Base-by-base conservation (phyloP, 352 stramenopile species). In the Globisporangium spinosum region DNA sequence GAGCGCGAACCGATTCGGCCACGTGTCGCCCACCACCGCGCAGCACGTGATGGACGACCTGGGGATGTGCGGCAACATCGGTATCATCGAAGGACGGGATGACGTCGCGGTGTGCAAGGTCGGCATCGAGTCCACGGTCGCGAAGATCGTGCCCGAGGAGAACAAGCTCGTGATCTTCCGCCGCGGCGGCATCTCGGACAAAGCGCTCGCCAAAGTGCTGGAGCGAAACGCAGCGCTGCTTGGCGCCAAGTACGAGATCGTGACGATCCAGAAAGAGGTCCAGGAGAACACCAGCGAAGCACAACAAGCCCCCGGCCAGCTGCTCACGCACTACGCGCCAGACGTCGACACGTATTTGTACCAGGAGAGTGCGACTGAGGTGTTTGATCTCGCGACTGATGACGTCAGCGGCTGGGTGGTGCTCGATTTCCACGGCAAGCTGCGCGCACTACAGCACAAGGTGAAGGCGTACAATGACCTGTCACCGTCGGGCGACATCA, bases 1-100 rank as follows among this genome's bases (percentile, higher is more conserved):
- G 0, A 98, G 90, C 76, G 98, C 98, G 10, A 99, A 99, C 74
- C 91, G 97, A 62, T 99, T 99, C 77, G 97, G 97, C 13, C 98
- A 99, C 70, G 97, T 99, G 43, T 98, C 91, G 40, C 98, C 98
- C 4, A 99, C 98, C 9, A 85, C 81, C 8, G 96, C 97, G 4
- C 70, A 89, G 56, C 98, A 99, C 76, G 98, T 99, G 1, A 90
- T 99, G 78, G 89, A 98, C 77, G 98, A 99, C 76, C 80, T 99
- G 38, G 89, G 93, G 4, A 71, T 78, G 27, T 97, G 97, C 74
- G 72, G 83, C 68, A 85, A 99, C 68, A 90, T 96, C 64, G 89
- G 98, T 49, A 76, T 93, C 63, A 72, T 97, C 54, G 85, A 97
- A 66, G 82, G 87, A 15, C 78, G 65, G 0, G 65, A 72, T 22